Conservation (phyloP, 352 stramenopile genomes). For the Phytophthora sansomeana region DNA sequence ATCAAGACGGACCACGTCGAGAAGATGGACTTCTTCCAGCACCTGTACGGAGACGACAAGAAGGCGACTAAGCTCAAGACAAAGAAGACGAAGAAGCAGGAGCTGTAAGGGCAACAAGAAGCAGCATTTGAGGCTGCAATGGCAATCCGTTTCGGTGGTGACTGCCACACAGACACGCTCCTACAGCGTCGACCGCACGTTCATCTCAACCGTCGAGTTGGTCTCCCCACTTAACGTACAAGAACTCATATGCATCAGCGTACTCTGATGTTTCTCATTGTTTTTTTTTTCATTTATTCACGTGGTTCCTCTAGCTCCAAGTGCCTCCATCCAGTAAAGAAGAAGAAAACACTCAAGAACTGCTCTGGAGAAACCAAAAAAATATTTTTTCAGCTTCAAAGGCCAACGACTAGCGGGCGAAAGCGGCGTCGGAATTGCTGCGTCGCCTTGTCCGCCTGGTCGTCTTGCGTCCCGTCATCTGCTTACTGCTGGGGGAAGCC, state of each 20-base stretch:
- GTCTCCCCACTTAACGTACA: no score
- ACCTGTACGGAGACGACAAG: slow-evolving; percentile 73
- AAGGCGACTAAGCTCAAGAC: slow-evolving; percentile 11
- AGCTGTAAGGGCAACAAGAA: slow-evolving; percentile 36
- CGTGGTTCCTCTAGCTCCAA: slow-evolving; percentile 20
- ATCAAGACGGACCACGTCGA: slow-evolving; percentile 88
- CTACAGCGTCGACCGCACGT: no score
- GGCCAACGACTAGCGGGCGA: background rate
- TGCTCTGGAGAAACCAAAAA: slow-evolving; percentile 25
- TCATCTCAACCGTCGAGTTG: background rate
- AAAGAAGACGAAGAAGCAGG: slow-evolving; percentile 43
- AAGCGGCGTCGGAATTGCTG: background rate
- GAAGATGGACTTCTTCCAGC: slow-evolving; percentile 88
- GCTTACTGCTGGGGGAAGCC: slow-evolving; percentile 85
- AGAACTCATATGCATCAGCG: no score
- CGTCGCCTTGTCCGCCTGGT: slow-evolving; percentile 4
- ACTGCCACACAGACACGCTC: background rate
- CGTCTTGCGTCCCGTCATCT: background rate
- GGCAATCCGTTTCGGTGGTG: no score
- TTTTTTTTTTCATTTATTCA: slow-evolving; percentile 41
- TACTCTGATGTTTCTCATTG: slow-evolving; percentile 23
- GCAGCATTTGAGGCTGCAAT: background rate
- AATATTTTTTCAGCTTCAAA: slow-evolving; percentile 30
- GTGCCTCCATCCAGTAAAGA: slow-evolving; percentile 12
- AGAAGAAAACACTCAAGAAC: slow-evolving; percentile 17